phyloP scores from a whole-genome alignment of 1,284 basidiomycete genomes.

The Flammula alnicola region DNA sequence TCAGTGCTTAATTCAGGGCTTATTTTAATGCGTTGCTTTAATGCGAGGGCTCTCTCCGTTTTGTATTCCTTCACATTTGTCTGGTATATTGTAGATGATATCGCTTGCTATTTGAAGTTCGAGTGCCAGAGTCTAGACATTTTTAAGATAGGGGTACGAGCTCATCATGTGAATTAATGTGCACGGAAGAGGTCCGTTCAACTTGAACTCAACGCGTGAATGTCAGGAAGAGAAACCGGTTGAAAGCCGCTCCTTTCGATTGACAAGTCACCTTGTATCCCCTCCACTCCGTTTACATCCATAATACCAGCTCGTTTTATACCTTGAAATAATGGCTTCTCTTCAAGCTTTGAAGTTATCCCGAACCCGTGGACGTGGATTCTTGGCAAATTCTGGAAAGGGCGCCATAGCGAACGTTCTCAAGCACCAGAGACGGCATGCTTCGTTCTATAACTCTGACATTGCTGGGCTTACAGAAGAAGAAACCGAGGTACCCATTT shows the following conservation, averaged over 20 bases:
- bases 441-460: slow-evolving; percentile 74
- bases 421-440: slow-evolving; percentile 34
- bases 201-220: slow-evolving; percentile 3
- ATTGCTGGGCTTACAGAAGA: slow-evolving; percentile 85
- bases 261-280: background rate
- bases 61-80: too few species aligned
- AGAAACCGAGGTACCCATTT: slow-evolving; percentile 70
- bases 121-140: too few species aligned
- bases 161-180: background rate
- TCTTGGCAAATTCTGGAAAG: background rate
- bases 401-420: background rate
- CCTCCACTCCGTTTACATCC: background rate
- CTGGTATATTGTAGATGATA: too few species aligned
- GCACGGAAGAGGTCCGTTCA: slow-evolving; percentile 5
- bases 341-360: slow-evolving; percentile 11
- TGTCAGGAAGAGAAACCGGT: background rate
- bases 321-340: slow-evolving; percentile 9
- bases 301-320: background rate
- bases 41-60: too few species aligned
- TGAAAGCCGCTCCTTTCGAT: background rate
- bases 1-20: too few species aligned
- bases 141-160: background rate
- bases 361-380: slow-evolving; percentile 7
- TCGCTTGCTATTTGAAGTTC: too few species aligned
- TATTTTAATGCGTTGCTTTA: too few species aligned